Evolutionary conservation across 305 asterid species (phyloP).

Genomic region (Fraxinus nigra): DNA sequence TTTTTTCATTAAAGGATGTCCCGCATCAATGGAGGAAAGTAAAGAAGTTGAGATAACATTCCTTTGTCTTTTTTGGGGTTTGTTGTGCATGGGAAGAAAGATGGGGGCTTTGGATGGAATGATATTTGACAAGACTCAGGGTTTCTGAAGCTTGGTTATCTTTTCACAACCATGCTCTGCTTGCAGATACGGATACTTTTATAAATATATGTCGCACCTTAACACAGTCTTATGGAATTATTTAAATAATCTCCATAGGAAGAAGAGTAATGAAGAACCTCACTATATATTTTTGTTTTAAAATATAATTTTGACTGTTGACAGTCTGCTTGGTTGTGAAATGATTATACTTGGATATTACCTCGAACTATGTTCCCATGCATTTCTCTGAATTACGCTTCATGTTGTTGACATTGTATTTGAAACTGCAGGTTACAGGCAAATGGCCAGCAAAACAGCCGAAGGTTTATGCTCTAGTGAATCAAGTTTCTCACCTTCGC

Average conservation of each 20-base stretch:
- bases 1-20: neutral
- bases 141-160: neutral
- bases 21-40: neutral
- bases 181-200: neutral
- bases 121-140: neutral
- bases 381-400: constrained; percentile 8
- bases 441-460: constrained; percentile 53
- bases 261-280: neutral
- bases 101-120: neutral
- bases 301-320: neutral
- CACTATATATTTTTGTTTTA: neutral
- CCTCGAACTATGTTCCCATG: neutral
- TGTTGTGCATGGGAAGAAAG: neutral
- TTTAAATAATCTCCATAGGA: neutral
- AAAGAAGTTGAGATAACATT: neutral
- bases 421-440: constrained; percentile 50
- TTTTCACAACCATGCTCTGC: neutral
- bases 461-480: constrained; percentile 36
- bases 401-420: constrained; percentile 17
- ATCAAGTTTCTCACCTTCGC: constrained; percentile 42
- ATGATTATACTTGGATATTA: neutral
- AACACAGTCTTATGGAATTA: neutral
- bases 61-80: neutral
- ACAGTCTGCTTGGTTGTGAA: neutral
- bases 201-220: neutral